phyloP scores from a whole-genome alignment of 2,329 filamentous ascomycete species.

The Sphaerulina vaccinii region DNA sequence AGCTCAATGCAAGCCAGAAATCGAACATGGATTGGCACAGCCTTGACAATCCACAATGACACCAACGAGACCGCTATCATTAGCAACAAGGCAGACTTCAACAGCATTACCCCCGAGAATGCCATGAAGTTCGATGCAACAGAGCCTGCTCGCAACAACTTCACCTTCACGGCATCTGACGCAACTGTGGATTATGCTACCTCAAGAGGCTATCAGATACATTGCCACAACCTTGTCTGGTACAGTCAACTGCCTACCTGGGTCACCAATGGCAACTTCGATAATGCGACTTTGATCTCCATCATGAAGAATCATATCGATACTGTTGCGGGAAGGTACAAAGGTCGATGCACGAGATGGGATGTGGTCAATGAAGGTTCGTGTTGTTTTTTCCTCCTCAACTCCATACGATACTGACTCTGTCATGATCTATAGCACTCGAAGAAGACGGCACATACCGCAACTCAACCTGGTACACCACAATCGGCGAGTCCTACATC shows the following conservation, averaged over 20 bases:
- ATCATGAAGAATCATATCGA: constrained; percentile 47
- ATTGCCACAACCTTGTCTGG: constrained; percentile 47
- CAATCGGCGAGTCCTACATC: constrained; percentile 32
- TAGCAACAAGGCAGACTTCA: constrained; percentile 27
- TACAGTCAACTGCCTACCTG: constrained; percentile 43
- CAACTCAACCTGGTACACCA: constrained; percentile 28
- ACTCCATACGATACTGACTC: not conserved
- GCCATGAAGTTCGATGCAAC: constrained; percentile 43
- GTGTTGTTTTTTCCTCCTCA: not conserved
- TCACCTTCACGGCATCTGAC: constrained; percentile 31
- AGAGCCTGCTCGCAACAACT: constrained; percentile 38
- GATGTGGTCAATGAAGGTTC: constrained; percentile 21
- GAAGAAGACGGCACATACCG: constrained; percentile 28
- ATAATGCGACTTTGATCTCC: constrained; percentile 43
- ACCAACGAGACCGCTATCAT: constrained; percentile 23
- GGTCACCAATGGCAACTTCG: constrained; percentile 34
- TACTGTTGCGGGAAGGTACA: constrained; percentile 40
- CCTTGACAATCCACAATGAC: constrained; percentile 38
- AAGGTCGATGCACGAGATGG: constrained; percentile 37
- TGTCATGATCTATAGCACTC: not conserved
- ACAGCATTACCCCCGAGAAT: constrained; percentile 36
- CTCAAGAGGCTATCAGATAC: constrained; percentile 38
- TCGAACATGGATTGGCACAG: constrained; percentile 39
- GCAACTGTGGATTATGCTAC: constrained; percentile 7
- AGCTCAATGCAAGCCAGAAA: constrained; percentile 24